phyloP scores from a whole-genome alignment of 2,329 filamentous ascomycete genomes.

The Colletotrichum plurivorum region DNA sequence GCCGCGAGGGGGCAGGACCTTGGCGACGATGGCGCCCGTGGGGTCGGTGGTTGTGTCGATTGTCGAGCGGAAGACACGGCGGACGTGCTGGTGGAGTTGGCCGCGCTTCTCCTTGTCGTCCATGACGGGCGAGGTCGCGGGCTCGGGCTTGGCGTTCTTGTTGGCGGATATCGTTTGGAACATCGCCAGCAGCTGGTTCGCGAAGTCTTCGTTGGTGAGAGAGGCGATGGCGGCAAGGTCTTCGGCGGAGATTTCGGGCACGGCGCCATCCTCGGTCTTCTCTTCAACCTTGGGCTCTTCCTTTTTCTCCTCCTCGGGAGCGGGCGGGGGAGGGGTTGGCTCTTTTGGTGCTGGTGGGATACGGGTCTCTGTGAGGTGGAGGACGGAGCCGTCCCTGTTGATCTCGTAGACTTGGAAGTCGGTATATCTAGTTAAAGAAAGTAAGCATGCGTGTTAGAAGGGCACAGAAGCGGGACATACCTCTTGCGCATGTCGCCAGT shows the following conservation, averaged over 20 bases:
- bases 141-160: constrained; percentile 48
- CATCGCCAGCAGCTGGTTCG: constrained; percentile 57
- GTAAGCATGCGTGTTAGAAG: neutral
- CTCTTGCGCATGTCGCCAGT: constrained; percentile 41
- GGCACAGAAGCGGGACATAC: neutral
- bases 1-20: constrained; percentile 66
- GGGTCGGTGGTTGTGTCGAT: constrained; percentile 80
- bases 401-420: constrained; percentile 97
- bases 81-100: constrained; percentile 73
- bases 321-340: constrained; percentile 22
- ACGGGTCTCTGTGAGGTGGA: constrained; percentile 70
- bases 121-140: constrained; percentile 57
- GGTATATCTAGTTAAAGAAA: constrained; percentile 73
- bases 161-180: constrained; percentile 52
- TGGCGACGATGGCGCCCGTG: constrained; percentile 74
- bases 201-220: constrained; percentile 56
- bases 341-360: constrained; percentile 33
- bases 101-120: constrained; percentile 62
- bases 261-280: constrained; percentile 38
- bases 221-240: constrained; percentile 54
- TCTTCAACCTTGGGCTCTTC: constrained; percentile 36
- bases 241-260: constrained; percentile 45
- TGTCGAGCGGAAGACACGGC: constrained; percentile 83
- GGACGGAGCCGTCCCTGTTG: constrained; percentile 78
- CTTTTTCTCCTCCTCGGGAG: constrained; percentile 34